These are phyloP conservation scores for Zygosaccharomyces bailii DNA, from an alignment of 805 yeast species.

Conservation along the genomic window DNA sequence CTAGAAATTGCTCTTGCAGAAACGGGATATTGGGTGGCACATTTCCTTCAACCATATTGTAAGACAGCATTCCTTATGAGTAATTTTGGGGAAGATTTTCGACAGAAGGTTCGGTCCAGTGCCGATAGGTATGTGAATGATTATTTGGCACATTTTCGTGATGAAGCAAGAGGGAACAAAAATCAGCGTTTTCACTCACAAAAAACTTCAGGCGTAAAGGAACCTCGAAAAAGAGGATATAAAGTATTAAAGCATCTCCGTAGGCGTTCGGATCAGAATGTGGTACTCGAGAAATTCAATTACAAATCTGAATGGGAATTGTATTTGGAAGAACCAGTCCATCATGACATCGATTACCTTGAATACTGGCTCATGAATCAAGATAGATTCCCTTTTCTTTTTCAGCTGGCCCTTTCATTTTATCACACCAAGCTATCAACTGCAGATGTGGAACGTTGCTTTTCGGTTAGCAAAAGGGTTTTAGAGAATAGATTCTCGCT, in stretches of 20 bases:
- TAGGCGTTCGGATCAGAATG: slow-evolving; percentile 1
- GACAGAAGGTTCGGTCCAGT: neutral
- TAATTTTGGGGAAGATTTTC: slow-evolving; percentile 6
- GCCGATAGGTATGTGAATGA: slow-evolving; percentile 10
- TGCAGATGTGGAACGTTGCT: slow-evolving; percentile 14
- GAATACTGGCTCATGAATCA: slow-evolving; percentile 19
- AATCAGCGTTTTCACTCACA: neutral
- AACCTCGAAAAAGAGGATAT: slow-evolving; percentile 5
- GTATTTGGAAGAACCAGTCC: slow-evolving; percentile 16
- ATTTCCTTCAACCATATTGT: slow-evolving; percentile 15
- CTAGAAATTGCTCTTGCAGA: slow-evolving; percentile 11
- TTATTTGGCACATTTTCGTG: slow-evolving; percentile 4
- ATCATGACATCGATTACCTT: slow-evolving; percentile 8
- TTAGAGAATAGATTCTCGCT: slow-evolving; percentile 12
- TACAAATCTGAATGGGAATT: slow-evolving; percentile 15
- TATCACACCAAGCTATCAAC: slow-evolving; percentile 15
- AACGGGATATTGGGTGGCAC: slow-evolving; percentile 18
- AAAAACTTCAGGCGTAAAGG: neutral
- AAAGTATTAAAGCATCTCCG: slow-evolving; percentile 8
- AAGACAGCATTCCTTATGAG: slow-evolving; percentile 10
- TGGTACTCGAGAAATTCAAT: neutral
- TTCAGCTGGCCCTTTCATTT: slow-evolving; percentile 14
- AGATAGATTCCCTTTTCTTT: slow-evolving; percentile 12
- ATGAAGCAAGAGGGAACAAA: neutral
- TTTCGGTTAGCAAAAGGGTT: slow-evolving; percentile 12